Base-by-base conservation (phyloP, 305 asterid species). In the Withania somnifera region DNA sequence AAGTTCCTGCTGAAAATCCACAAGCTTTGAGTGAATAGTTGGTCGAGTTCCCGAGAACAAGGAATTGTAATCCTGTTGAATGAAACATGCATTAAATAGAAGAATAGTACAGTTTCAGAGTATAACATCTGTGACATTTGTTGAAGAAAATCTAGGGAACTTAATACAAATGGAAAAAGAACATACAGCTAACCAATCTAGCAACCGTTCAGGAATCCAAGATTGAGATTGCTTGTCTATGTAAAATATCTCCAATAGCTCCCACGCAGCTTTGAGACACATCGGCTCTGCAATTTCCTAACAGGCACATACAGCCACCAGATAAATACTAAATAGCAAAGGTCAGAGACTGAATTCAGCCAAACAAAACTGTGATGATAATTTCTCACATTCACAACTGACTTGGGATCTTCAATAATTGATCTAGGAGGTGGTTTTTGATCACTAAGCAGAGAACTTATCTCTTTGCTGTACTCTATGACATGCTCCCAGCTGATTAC, bases 171-270 rank as follows among this genome's bases (percentile, higher is more conserved):
- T 75, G 26, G 42, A 24, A 45, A 45, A 73, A 52, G 63, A 81
- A 81, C 98, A 85, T 91, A 96, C 99, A 85, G 95, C 88, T 88
- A 96, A 88, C 98, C 98, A 96, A 91, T 93, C 98, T 84, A 91
- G 86, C 80, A 96, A 93, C 83, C 93, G 90, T 86, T 93, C 98
- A 45, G 99, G 97, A 77, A 93, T 88, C 98, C 96, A 94, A 69
- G 91, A 84, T 87, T 92, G 91, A 87, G 94, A 89, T 86, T 89
- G 91, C 88, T 89, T 95, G 92, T 96, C 99, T 3, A 91, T 97
- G 80, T 93, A 94, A 88, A 96, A 96, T 63, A 92, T 85, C 86
- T 93, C 97, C 92, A 94, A 83, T 86, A 96, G 93, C 95, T 94
- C 98, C 99, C 98, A 94, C 52, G 98, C 98, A 86, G 98, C 98